Evolutionary conservation across 306 rosid genomes (phyloP).

Genomic region (Cyclanthera cordifolia): DNA sequence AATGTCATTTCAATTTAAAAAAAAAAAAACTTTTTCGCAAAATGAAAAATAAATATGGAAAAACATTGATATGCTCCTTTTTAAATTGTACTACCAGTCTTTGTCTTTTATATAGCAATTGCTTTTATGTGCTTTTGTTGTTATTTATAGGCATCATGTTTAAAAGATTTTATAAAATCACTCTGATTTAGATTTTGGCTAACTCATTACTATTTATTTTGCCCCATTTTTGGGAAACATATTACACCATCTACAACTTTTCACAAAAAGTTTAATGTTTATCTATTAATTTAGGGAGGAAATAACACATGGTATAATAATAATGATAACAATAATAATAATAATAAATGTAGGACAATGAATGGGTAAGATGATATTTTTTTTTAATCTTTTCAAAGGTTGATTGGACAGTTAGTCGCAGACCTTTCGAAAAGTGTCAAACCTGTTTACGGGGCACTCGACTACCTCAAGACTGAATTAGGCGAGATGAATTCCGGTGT

Average conservation of each 20-base stretch:
- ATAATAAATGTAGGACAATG: not conserved
- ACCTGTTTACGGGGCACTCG: too few relatives aligned
- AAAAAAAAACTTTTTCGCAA: too few relatives aligned
- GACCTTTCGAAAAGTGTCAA: too few relatives aligned
- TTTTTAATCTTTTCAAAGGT: too few relatives aligned
- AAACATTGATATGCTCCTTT: not conserved
- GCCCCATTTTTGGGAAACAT: not conserved
- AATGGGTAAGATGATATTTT: too few relatives aligned
- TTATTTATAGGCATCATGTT: not conserved
- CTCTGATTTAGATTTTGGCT: not conserved
- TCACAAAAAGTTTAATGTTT: not conserved
- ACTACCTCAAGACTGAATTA: too few relatives aligned
- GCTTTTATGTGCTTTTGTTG: not conserved
- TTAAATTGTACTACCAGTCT: not conserved
- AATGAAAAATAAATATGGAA: too few relatives aligned
- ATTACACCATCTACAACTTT: not conserved
- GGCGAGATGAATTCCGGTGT: too few relatives aligned
- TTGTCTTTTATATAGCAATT: not conserved
- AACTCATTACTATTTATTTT: not conserved
- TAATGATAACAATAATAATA: not conserved
- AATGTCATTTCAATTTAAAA: not conserved
- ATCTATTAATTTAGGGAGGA: not conserved
- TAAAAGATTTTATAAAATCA: constrained; percentile 4
- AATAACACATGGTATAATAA: not conserved
- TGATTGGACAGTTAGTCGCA: too few relatives aligned